Percentiles rank a stretch among this genome's conserved stretches.
Conservation (phyloP, 805 yeast genomes). For the Wickerhamomyces bovis region DNA sequence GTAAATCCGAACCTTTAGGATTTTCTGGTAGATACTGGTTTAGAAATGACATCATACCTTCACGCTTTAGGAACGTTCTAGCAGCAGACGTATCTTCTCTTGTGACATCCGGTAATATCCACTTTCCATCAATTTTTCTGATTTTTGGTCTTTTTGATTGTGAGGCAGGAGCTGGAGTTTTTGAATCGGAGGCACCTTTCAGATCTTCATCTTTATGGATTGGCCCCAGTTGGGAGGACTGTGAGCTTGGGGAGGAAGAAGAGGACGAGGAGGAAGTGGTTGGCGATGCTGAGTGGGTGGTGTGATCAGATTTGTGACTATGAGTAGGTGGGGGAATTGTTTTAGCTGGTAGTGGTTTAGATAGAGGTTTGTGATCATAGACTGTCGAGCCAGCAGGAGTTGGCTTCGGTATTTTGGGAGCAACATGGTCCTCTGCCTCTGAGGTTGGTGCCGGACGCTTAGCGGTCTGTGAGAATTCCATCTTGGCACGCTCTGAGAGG, state of each 20-base stretch:
- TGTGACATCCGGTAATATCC: constrained; percentile 31
- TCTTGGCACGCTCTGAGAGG: background rate
- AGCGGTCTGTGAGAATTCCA: background rate
- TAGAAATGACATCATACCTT: constrained; percentile 58
- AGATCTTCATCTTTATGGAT: background rate
- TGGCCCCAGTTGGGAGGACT: background rate
- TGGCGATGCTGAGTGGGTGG: background rate
- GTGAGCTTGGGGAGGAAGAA: background rate
- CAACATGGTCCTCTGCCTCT: background rate
- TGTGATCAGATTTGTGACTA: background rate
- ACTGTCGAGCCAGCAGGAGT: background rate
- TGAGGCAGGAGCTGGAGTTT: background rate
- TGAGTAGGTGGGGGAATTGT: background rate
- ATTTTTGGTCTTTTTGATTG: constrained; percentile 3
- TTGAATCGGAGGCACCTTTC: background rate
- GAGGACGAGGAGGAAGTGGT: background rate
- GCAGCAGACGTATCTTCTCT: constrained; percentile 41
- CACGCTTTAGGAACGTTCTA: constrained; percentile 46
- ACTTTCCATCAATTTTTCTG: constrained; percentile 27
- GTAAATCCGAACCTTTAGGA: constrained; percentile 52
- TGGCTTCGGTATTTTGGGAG: background rate
- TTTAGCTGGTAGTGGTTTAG: background rate
- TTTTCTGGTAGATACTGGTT: constrained; percentile 55
- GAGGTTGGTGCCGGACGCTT: background rate
- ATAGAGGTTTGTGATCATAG: background rate